These are phyloP conservation scores for Boletus patriciae DNA, from an alignment of 768 basidiomycete genomes.

Conservation along the genomic window DNA sequence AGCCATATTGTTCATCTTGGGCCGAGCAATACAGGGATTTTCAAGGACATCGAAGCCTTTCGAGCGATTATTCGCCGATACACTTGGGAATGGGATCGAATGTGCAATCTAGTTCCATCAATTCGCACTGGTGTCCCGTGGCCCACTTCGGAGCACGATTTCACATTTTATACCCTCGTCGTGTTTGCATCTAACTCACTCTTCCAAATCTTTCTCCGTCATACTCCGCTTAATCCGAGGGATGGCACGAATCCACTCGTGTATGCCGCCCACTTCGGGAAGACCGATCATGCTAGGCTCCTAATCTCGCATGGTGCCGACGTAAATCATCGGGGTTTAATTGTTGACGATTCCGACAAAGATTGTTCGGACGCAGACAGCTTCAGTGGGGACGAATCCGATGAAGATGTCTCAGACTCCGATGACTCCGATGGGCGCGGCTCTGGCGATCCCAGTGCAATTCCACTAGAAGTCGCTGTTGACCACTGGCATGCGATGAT, in stretches of 20 bases:
- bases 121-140: neutral
- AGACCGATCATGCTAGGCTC: neutral
- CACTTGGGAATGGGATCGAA: neutral
- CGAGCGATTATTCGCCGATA: neutral
- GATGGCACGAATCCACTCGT: slow-evolving; percentile 4
- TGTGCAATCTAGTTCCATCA: neutral
- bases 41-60: neutral
- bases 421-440: neutral
- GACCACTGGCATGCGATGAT: neutral
- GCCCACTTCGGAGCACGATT: slow-evolving; percentile 1
- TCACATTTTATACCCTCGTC: neutral
- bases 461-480: neutral
- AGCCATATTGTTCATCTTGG: neutral
- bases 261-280: neutral
- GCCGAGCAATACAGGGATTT: neutral
- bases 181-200: neutral
- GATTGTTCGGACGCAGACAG: too few species aligned
- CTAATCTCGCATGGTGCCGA: neutral
- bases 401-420: too few species aligned
- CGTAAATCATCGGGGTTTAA: neutral
- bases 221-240: neutral
- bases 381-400: too few species aligned
- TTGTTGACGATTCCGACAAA: neutral
- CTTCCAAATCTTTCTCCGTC: neutral
- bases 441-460: neutral